Evolutionary conservation across 768 basidiomycete genomes (phyloP).

Genomic region (Rhodotorula taiwanensis): DNA sequence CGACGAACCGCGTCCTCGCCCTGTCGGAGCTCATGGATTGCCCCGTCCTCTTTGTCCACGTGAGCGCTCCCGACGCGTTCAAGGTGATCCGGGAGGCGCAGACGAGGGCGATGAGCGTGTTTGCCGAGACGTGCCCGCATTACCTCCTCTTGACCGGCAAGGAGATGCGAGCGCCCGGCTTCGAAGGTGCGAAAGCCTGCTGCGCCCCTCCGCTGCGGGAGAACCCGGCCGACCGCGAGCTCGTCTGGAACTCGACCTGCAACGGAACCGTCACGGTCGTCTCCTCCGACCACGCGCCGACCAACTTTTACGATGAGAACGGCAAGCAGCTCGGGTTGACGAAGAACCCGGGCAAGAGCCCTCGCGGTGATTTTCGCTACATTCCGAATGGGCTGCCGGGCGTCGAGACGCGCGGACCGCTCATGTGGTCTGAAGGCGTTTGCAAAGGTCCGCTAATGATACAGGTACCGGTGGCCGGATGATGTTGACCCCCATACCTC

Average conservation of each 20-base stretch:
- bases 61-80: slow-evolving; percentile 41
- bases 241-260: slow-evolving; percentile 41
- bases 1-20: slow-evolving; percentile 43
- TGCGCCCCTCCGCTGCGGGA: slow-evolving; percentile 42
- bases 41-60: slow-evolving; percentile 45
- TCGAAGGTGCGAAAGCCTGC: slow-evolving; percentile 44
- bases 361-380: slow-evolving; percentile 42
- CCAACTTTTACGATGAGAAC: slow-evolving; percentile 40
- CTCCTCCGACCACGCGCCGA: slow-evolving; percentile 45
- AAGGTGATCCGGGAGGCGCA: slow-evolving; percentile 43
- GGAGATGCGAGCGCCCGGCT: slow-evolving; percentile 42
- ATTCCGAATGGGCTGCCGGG: slow-evolving; percentile 47
- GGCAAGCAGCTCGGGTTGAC: slow-evolving; percentile 43
- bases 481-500: neutral
- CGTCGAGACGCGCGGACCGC: slow-evolving; percentile 44
- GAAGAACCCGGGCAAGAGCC: slow-evolving; percentile 40
- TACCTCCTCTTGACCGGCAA: slow-evolving; percentile 42
- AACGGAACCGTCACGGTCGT: slow-evolving; percentile 44
- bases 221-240: slow-evolving; percentile 40
- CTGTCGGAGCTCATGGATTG: slow-evolving; percentile 42
- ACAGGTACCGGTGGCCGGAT: too few relatives aligned
- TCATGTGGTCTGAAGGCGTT: slow-evolving; percentile 44
- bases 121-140: slow-evolving; percentile 45
- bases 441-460: slow-evolving; percentile 31
- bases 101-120: slow-evolving; percentile 39